Evolutionary conservation across 805 yeast genomes (phyloP).

Genomic region (Saturnispora quitensis): DNA sequence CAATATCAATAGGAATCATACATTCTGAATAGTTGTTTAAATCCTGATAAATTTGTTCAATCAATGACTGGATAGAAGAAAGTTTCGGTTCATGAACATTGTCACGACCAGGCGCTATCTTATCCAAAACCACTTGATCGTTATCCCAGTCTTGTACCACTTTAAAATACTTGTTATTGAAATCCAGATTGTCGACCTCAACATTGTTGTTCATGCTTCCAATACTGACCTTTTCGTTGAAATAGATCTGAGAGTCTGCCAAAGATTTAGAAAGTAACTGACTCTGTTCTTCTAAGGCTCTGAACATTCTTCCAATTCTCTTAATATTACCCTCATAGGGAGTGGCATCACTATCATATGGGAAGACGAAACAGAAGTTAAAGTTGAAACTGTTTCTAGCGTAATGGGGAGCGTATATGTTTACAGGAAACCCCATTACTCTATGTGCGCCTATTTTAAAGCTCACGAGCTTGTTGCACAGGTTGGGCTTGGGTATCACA

Average conservation of each 20-base stretch:
- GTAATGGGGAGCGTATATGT: constrained; percentile 62
- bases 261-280: constrained; percentile 56
- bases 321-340: constrained; percentile 82
- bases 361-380: constrained; percentile 88
- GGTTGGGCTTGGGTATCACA: constrained; percentile 85
- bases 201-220: neutral
- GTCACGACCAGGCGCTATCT: constrained; percentile 15
- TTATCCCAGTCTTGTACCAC: constrained; percentile 25
- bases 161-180: constrained; percentile 22
- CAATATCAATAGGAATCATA: constrained; percentile 82
- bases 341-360: constrained; percentile 67
- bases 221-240: constrained; percentile 20
- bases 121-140: constrained; percentile 18
- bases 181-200: constrained; percentile 7
- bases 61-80: constrained; percentile 58
- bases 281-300: constrained; percentile 83
- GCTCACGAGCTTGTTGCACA: constrained; percentile 75
- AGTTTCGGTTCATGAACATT: constrained; percentile 22
- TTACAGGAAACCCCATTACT: constrained; percentile 84
- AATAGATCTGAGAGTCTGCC: constrained; percentile 35
- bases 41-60: constrained; percentile 90
- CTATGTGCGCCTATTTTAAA: constrained; percentile 61
- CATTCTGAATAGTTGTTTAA: constrained; percentile 94
- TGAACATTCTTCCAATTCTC: constrained; percentile 80
- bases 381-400: constrained; percentile 89